Base-by-base conservation (phyloP, 192 early-diverging fungal species). In the Chytriomyces sp. region DNA sequence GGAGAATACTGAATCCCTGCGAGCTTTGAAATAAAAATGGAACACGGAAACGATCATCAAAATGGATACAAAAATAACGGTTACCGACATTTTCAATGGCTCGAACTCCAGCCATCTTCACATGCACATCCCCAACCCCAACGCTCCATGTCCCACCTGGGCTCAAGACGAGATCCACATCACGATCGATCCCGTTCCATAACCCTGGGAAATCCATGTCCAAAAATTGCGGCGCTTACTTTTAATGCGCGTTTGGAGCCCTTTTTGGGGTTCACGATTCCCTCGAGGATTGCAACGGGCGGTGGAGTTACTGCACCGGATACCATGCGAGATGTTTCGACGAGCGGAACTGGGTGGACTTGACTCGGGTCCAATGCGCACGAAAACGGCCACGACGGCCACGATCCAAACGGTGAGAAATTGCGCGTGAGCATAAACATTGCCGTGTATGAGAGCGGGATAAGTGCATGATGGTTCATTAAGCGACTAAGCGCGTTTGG, bases 61-160 rank as follows among this genome's bases (percentile, higher is more conserved):
- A n/a, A n/a, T n/a, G n/a, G n/a, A n/a, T n/a, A n/a, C n/a, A n/a
- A n/a, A n/a, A n/a, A n/a, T n/a, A n/a, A n/a, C n/a, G n/a, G n/a
- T n/a, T n/a, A n/a, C n/a, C n/a, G n/a, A n/a, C 13, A 46, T 67
- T 67, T 46, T 69, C 68, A 5, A 69, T 28, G 7, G 68, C 68
- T 11, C 68, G 11, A n/a, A 8, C 48, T 8, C 7, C 26, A 8
- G 68, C 68, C 68, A 69, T 69, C n/a, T 26, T 13, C 68, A 57
- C 53, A 45, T 69, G 68, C 0, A 69, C 2, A 57, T 26, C 23
- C 10, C 68, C 68, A n/a, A 69, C 68, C 3, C 5, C 11, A 10
- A 69, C 68, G 26, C 20, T 45, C 68, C 68, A 69, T n/a, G 49
- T 69, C 46, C 68, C 68, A 18, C 50, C 68, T 7, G 68, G 68